Evolutionary conservation across 495 filamentous ascomycete genomes (phyloP), one percentile per base, ranked within the genome.

Genomic region (Xylaria sp.): DNA sequence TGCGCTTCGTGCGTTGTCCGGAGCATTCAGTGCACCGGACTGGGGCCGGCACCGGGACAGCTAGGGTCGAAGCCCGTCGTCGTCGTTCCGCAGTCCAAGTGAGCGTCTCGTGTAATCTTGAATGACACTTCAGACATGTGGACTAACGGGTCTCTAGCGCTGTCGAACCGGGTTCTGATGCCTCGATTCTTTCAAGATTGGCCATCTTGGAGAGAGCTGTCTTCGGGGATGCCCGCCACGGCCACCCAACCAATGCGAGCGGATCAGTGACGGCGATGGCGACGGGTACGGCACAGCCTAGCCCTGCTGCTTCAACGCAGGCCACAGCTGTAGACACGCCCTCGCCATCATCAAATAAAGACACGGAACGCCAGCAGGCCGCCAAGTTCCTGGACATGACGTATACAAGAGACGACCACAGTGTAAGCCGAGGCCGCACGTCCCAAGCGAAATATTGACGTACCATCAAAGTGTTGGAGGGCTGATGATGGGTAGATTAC

Each of bases 1-100:
- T 87, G 85, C 68, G 74, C 41, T 2, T 74, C 65, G 19, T 78
- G 76, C 41, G 64, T 61, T 9, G 33, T 71, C 0, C 76, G 76
- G 0, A 50, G 62, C 1, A 31, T 69, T 31, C 37, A 65, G 11
- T 77, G 75, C n/a, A 48, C 72, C n/a, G n/a, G n/a, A n/a, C n/a
- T n/a, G n/a, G n/a, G n/a, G n/a, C n/a, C n/a, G n/a, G n/a, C n/a
- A n/a, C n/a, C n/a, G 17, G 68, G 71, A 14, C 71, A 66, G 8
- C 29, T 37, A 9, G 43, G 3, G 31, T 7, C 46, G 26, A 17
- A 50, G 5, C 53, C 43, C 21, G 40, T 29, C 21, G 72, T 21
- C 24, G 69, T 21, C 24, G 69, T 53, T 24, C 63, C 57, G 15
- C 41, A n/a, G 31, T 41, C 48, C 37, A 52, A 52, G 67, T 69